phyloP scores from a whole-genome alignment of 805 yeast genomes.

The Starmerella asiatica region DNA sequence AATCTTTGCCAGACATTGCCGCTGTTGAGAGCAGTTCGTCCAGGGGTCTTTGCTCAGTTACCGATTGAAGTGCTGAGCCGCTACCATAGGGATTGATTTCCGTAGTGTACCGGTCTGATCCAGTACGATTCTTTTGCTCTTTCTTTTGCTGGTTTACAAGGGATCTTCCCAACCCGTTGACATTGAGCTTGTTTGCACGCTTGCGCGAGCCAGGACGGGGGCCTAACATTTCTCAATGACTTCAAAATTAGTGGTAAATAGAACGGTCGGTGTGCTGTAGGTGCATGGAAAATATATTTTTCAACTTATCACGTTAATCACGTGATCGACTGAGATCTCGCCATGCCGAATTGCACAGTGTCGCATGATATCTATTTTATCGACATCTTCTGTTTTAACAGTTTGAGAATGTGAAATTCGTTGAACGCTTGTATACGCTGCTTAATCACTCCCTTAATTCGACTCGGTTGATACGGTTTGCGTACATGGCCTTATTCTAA shows the following conservation, averaged over 20 bases:
- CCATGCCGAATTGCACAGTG: too few species aligned
- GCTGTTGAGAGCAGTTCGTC: conserved; percentile 95
- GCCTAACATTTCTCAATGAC: conserved; percentile 37
- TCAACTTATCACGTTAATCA: too few species aligned
- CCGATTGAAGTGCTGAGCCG: conserved; percentile 85
- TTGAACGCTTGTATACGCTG: too few species aligned
- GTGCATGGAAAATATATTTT: too few species aligned
- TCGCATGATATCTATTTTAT: too few species aligned
- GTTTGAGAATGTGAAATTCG: too few species aligned
- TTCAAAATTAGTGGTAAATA: not conserved
- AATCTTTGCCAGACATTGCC: conserved; percentile 89
- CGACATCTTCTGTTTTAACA: too few species aligned
- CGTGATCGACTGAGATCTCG: too few species aligned
- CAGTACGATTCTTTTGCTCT: conserved; percentile 54
- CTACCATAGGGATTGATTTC: conserved; percentile 38
- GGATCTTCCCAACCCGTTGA: conserved; percentile 74
- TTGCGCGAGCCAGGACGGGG: conserved; percentile 84
- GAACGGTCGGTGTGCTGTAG: too few species aligned
- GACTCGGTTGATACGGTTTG: too few species aligned
- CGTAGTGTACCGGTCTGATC: conserved; percentile 69
- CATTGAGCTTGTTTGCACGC: conserved; percentile 39
- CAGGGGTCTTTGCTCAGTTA: conserved; percentile 83
- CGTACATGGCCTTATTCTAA: too few species aligned
- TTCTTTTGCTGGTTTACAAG: conserved; percentile 56
- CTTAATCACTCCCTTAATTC: too few species aligned